Percentiles rank a stretch among this genome's conserved stretches.
These are phyloP conservation scores for Heliosperma pusillum DNA, from an alignment of 148 eudicot species.

Conservation along the genomic window DNA sequence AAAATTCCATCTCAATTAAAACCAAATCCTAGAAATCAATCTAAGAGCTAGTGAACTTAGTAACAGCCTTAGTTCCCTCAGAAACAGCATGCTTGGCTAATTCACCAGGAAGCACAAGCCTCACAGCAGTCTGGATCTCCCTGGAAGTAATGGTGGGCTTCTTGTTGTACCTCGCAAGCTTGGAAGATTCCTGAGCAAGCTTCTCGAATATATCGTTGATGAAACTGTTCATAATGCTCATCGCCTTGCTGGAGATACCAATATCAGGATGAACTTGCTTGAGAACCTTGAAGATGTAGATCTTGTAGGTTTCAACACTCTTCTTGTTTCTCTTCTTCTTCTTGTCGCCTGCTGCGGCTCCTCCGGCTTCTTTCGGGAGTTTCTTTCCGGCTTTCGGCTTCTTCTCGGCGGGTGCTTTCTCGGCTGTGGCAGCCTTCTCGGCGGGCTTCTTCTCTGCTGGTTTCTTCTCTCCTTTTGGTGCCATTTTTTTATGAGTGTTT, in stretches of 20 bases:
- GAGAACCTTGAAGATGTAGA: constrained; percentile 53
- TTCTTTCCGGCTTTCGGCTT: constrained; percentile 50
- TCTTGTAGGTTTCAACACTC: constrained; percentile 54
- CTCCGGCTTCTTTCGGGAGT: constrained; percentile 40
- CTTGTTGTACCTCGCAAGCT: constrained; percentile 40
- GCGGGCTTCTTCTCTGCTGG: constrained; percentile 43
- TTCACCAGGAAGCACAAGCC: constrained; percentile 44
- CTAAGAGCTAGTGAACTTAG: constrained; percentile 37
- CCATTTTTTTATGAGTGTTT: constrained; percentile 17
- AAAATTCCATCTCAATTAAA: neutral
- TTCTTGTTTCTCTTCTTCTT: constrained; percentile 52
- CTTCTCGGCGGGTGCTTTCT: constrained; percentile 43
- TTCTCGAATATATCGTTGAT: constrained; percentile 55
- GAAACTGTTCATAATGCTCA: constrained; percentile 56
- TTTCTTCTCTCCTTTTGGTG: constrained; percentile 49
- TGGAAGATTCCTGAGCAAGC: constrained; percentile 43
- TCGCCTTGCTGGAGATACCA: constrained; percentile 52
- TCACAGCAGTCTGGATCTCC: constrained; percentile 44
- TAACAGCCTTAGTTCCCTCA: constrained; percentile 44
- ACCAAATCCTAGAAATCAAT: neutral
- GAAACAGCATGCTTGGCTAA: constrained; percentile 46
- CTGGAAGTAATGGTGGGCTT: constrained; percentile 43
- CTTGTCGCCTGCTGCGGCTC: constrained; percentile 41
- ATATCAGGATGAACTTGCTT: constrained; percentile 56
- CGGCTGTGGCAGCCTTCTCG: constrained; percentile 31